Conservation (phyloP, 371 early-diverging fungal genomes). For the Circinella umbellata region DNA sequence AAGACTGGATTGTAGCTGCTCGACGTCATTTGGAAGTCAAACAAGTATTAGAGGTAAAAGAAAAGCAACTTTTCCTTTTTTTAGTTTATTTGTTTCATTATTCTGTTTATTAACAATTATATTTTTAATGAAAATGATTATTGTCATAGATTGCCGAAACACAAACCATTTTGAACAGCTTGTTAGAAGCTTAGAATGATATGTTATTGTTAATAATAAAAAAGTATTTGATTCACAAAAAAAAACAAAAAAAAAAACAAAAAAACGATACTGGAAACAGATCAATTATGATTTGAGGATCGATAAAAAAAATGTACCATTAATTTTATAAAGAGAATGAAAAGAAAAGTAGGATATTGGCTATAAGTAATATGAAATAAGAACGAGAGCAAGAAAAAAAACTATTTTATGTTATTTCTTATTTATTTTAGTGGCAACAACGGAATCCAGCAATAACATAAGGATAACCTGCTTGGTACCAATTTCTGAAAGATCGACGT, state of each 20-base stretch:
- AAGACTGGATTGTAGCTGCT: constrained; percentile 86
- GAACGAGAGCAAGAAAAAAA: no score
- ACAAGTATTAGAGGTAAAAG: constrained; percentile 75
- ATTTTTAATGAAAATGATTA: neutral
- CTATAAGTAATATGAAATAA: no score
- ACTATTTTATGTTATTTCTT: no score
- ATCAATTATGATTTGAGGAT: no score
- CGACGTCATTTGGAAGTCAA: constrained; percentile 81
- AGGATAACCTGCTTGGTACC: constrained; percentile 89
- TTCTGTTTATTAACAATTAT: neutral
- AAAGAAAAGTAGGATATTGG: no score
- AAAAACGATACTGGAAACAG: no score
- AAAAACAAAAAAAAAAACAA: neutral
- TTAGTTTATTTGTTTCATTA: neutral
- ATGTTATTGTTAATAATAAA: neutral
- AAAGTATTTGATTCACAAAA: constrained; percentile 11
- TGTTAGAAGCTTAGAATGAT: constrained; percentile 25
- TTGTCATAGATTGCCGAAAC: constrained; percentile 27
- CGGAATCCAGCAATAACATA: constrained; percentile 82
- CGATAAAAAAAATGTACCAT: no score
- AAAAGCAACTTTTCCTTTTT: no score
- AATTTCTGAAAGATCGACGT: constrained; percentile 80
- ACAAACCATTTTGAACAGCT: constrained; percentile 24
- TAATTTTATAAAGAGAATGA: neutral
- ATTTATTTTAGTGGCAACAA: constrained; percentile 19